phyloP scores from a whole-genome alignment of 306 rosid species.

The Medicago truncatula region MtrunA17r5.0-ANR NC_053043.1:9645001-9645500 shows the following conservation, averaged over 20 bases:
- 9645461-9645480: conserved; percentile 59
- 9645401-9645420: background rate
- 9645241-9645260: background rate
- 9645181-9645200: background rate
- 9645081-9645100: conserved; percentile 70
- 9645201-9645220: background rate
- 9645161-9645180: background rate
- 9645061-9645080: conserved; percentile 80
- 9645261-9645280: background rate
- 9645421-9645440: conserved; percentile 3
- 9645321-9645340: background rate
- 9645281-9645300: background rate
- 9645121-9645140: background rate
- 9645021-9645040: conserved; percentile 91
- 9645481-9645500: conserved; percentile 59
- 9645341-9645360: background rate
- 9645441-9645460: conserved; percentile 22
- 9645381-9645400: background rate
- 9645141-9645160: conserved; percentile 5
- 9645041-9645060: conserved; percentile 68
- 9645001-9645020: conserved; percentile 80
- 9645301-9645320: background rate
- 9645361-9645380: background rate
- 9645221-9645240: background rate
- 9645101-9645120: conserved; percentile 39